Percentiles rank a stretch among this genome's conserved stretches.
Evolutionary conservation across 352 stramenopile genomes (phyloP).

Genomic region (Globisporangium recalcitrans): DNA sequence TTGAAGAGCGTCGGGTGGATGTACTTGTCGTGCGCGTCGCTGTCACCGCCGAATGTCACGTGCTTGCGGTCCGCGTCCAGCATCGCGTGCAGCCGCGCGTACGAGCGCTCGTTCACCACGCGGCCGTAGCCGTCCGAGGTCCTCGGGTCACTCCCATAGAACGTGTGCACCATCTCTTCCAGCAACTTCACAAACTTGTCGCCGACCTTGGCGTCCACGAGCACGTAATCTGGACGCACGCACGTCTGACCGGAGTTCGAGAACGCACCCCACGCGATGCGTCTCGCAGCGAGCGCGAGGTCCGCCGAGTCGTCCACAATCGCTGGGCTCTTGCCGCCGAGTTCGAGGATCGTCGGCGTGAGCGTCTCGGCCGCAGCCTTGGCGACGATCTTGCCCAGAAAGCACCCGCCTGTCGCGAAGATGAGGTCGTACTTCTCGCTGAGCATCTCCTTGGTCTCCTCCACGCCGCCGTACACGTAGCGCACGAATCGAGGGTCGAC

Average conservation of each 20-base stretch:
- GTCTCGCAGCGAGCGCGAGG: constrained; percentile 45
- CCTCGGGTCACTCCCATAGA: constrained; percentile 57
- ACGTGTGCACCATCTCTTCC: constrained; percentile 33
- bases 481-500: constrained; percentile 71
- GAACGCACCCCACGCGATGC: constrained; percentile 84
- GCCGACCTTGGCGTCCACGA: constrained; percentile 78
- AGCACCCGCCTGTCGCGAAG: constrained; percentile 69
- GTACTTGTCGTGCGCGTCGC: constrained; percentile 69
- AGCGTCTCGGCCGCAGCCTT: constrained; percentile 89
- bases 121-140: constrained; percentile 42
- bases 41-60: constrained; percentile 52
- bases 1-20: constrained; percentile 88
- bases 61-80: constrained; percentile 53
- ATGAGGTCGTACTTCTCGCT: constrained; percentile 81
- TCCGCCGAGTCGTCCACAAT: constrained; percentile 73
- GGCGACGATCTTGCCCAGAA: constrained; percentile 89
- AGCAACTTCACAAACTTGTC: constrained; percentile 50
- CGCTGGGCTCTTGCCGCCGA: constrained; percentile 92
- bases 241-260: constrained; percentile 95
- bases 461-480: constrained; percentile 79
- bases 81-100: constrained; percentile 21
- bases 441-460: constrained; percentile 79
- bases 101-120: constrained; percentile 18
- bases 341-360: constrained; percentile 94
- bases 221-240: constrained; percentile 91